Base-by-base conservation (phyloP, 768 basidiomycete genomes). In the Trametes elegans region DNA sequence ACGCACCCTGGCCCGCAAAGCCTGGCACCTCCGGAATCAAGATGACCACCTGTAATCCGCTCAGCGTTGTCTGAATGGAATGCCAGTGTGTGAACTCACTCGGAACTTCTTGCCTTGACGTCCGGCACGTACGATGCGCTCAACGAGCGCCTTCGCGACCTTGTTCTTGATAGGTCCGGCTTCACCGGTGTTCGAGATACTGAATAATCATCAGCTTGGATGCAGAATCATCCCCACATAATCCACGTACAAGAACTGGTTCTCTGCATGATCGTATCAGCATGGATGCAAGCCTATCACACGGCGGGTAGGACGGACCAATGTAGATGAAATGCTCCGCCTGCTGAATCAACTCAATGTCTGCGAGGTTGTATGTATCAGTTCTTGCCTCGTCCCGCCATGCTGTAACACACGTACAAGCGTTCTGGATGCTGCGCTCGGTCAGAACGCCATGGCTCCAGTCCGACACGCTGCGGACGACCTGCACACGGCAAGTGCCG, bases 381-480 rank as follows among this genome's bases (percentile, higher is more conserved):
- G 28, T 29, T 53, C 49, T 36, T n/a, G 46, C 36, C 47, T 42
- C 21, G 28, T 34, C 39, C 1, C 10, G 28, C 34, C 3, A 7
- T 31, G 27, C 18, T 7, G 13, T 27, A 41, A 29, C 43, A 7
- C 2, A 81, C 88, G 68, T 64, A 91, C 90, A 93, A 42, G 96
- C 95, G 62, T 93, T 88, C 72, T 97, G 95, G 56, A 98, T 93
- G 69, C 90, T 93, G 55, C 84, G 81, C 70, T 98, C 96, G 3
- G 82, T 87, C 60, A 95, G 75, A 31, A 94, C 89, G 2, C 95
- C 96, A 63, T 93, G 91, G 64, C 87, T 90, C 96, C 96, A 99
- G 71, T 98, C 96, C 1, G 79, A 84, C 19, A 94, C 89, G 57
- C 88, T 91, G 49, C 96, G 81, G 38, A 92, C 79, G 14, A 81